Evolutionary conservation across 1,284 basidiomycete species (phyloP).

Genomic region (Cystobasidium sp.): DNA sequence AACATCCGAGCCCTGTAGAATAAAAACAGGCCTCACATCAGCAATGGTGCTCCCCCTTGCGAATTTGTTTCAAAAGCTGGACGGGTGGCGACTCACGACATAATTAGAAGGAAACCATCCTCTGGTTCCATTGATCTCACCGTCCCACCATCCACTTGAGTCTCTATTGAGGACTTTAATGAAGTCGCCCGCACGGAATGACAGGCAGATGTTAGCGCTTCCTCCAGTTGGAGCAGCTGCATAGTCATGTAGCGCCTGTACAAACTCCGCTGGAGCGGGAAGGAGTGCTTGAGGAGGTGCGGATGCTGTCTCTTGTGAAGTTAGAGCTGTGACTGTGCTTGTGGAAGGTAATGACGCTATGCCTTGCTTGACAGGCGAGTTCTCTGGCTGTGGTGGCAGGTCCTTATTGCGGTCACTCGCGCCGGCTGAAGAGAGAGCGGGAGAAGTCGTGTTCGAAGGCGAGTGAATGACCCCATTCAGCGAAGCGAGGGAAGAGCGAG

Average conservation of each 20-base stretch:
- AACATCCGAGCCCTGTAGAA: background rate
- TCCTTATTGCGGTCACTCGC: slow-evolving; percentile 33
- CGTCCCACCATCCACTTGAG: slow-evolving; percentile 96
- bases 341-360: background rate
- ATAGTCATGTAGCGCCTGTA: slow-evolving; percentile 57
- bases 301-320: background rate
- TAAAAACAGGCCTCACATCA: background rate
- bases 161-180: slow-evolving; percentile 88
- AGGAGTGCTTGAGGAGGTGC: background rate
- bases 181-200: slow-evolving; percentile 85
- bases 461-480: background rate
- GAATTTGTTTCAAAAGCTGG: background rate
- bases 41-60: background rate
- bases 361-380: slow-evolving; percentile 6
- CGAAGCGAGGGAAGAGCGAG: slow-evolving; percentile 13
- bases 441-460: slow-evolving; percentile 2
- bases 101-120: slow-evolving; percentile 97
- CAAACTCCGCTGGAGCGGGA: slow-evolving; percentile 49
- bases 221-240: slow-evolving; percentile 48
- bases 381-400: slow-evolving; percentile 25
- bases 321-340: background rate
- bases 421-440: background rate
- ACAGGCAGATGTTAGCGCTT: slow-evolving; percentile 66
- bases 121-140: slow-evolving; percentile 70
- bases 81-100: slow-evolving; percentile 50